Evolutionary conservation across 1,139 yeast genomes (phyloP).

Genomic region (Pichia sp.): DNA sequence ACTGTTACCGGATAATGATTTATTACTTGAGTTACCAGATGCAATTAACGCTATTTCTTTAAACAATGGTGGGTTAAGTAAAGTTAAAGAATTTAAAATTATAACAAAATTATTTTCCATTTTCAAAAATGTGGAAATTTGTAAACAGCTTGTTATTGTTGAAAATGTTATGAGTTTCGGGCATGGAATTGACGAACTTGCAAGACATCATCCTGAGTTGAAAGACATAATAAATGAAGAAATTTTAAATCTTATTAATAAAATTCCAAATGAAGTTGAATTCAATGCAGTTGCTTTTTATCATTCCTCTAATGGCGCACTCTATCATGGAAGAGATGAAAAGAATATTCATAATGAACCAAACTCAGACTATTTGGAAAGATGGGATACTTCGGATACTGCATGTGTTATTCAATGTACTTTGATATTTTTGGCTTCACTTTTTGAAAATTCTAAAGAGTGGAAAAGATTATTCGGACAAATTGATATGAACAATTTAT

Average conservation of each 20-base stretch:
- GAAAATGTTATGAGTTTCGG: constrained; percentile 49
- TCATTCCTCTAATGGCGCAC: constrained; percentile 37
- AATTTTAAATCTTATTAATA: constrained; percentile 41
- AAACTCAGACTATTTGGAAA: constrained; percentile 34
- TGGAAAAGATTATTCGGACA: constrained; percentile 43
- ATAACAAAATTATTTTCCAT: constrained; percentile 47
- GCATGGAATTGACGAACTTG: constrained; percentile 68
- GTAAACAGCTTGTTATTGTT: constrained; percentile 42
- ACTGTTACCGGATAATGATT: constrained; percentile 51
- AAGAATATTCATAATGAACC: constrained; percentile 33
- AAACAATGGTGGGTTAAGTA: constrained; percentile 63
- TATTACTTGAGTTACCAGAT: constrained; percentile 62
- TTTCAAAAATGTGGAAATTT: constrained; percentile 42
- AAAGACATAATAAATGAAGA: constrained; percentile 53
- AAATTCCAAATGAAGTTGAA: constrained; percentile 38
- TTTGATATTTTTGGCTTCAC: constrained; percentile 40
- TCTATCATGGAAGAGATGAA: constrained; percentile 39
- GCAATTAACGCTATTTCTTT: constrained; percentile 79
- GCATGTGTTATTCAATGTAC: constrained; percentile 44
- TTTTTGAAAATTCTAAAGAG: constrained; percentile 42
- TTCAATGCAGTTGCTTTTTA: constrained; percentile 40
- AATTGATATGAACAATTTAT: constrained; percentile 40
- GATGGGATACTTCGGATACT: constrained; percentile 48
- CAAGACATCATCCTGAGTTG: constrained; percentile 74
- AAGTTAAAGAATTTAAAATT: constrained; percentile 43